Conservation (phyloP, 768 basidiomycete species). For the Dioszegia hungarica region DNA sequence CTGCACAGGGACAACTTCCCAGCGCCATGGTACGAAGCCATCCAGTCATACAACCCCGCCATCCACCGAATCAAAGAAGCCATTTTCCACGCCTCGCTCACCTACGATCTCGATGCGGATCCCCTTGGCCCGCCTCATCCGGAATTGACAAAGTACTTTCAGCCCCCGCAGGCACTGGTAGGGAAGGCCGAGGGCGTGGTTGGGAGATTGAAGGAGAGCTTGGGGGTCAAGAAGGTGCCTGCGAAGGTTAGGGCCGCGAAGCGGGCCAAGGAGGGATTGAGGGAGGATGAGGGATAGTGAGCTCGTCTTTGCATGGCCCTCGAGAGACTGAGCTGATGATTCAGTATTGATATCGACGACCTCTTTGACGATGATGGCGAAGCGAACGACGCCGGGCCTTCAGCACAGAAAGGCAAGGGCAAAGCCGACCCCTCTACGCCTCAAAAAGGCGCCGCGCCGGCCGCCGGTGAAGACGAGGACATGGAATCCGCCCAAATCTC, state of each 20-base stretch:
- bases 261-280: slow-evolving; percentile 50
- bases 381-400: neutral
- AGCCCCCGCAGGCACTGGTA: slow-evolving; percentile 65
- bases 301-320: neutral
- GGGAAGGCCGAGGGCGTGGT: slow-evolving; percentile 60
- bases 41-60: slow-evolving; percentile 77
- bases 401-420: neutral
- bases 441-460: slow-evolving; percentile 16
- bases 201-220: slow-evolving; percentile 59
- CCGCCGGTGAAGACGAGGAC: slow-evolving; percentile 40
- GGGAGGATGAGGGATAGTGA: slow-evolving; percentile 49
- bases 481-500: slow-evolving; percentile 41
- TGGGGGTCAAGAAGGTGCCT: slow-evolving; percentile 81
- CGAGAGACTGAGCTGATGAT: neutral
- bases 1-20: slow-evolving; percentile 31
- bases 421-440: slow-evolving; percentile 9
- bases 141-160: slow-evolving; percentile 75
- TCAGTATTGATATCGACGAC: slow-evolving; percentile 44
- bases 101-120: slow-evolving; percentile 64
- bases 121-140: slow-evolving; percentile 82
- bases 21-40: slow-evolving; percentile 66
- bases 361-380: slow-evolving; percentile 54
- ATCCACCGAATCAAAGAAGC: slow-evolving; percentile 90
- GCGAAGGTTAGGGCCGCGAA: slow-evolving; percentile 51
- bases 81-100: slow-evolving; percentile 78